These are phyloP conservation scores for Fusarium siculi DNA, from an alignment of 2,329 filamentous ascomycete species.

Conservation along the genomic window DNA sequence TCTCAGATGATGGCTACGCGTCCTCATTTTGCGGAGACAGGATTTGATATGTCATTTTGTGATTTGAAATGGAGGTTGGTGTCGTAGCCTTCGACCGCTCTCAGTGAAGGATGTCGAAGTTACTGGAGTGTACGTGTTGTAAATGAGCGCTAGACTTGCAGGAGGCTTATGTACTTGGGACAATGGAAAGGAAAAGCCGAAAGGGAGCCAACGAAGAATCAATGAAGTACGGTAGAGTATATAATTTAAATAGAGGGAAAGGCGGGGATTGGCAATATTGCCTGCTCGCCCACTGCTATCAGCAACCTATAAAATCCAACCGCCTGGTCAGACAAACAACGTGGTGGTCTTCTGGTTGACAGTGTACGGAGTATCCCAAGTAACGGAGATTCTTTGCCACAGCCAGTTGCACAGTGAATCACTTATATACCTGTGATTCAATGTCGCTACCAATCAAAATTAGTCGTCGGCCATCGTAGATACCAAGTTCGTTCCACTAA, in stretches of 20 bases:
- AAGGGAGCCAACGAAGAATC: fast-evolving
- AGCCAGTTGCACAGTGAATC: not conserved
- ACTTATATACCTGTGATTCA: not conserved
- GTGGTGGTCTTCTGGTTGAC: fast-evolving
- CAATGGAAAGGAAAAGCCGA: fast-evolving
- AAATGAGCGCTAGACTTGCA: fast-evolving
- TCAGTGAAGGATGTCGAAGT: too few species aligned
- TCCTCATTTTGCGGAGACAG: not conserved
- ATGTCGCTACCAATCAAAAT: too few species aligned
- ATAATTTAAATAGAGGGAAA: fast-evolving
- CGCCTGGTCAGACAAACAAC: not conserved
- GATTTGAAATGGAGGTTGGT: not conserved
- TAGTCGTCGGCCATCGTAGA: too few species aligned
- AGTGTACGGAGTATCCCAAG: not conserved
- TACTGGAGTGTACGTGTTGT: too few species aligned
- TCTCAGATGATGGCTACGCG: not conserved
- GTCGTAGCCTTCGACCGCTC: too few species aligned
- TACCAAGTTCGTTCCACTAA: fast-evolving
- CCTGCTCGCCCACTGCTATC: fast-evolving
- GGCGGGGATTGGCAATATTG: fast-evolving
- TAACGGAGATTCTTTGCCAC: fast-evolving
- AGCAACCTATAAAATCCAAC: too few species aligned
- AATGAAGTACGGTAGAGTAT: fast-evolving
- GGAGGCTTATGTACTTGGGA: fast-evolving
- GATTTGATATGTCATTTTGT: not conserved